A percentile compares a stretch with the other conserved stretches of the same genome.
phyloP scores from a whole-genome alignment of 1,284 basidiomycete species.

The Coniferiporia sulphurascens region DNA sequence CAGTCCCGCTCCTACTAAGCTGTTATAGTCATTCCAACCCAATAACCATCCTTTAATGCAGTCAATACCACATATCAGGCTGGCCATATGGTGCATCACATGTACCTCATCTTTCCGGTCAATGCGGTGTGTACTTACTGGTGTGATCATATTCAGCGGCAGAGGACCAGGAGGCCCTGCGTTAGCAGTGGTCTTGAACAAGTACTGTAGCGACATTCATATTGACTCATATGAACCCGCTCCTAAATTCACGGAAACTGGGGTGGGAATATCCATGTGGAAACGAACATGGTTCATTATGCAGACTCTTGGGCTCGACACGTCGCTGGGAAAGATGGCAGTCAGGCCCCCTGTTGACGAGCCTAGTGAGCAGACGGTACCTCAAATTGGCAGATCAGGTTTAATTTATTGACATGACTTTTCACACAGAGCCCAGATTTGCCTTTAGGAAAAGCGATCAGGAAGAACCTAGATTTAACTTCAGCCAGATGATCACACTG shows the following conservation, averaged over 20 bases:
- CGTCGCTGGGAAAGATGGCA: constrained; percentile 27
- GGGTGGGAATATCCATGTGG: constrained; percentile 36
- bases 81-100: constrained; percentile 11
- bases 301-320: constrained; percentile 31
- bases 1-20: no score
- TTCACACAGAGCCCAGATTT: constrained; percentile 4
- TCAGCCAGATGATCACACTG: constrained; percentile 27
- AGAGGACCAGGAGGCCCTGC: constrained; percentile 36
- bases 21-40: no score
- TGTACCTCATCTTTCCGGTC: background rate
- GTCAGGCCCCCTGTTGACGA: constrained; percentile 19
- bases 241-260: constrained; percentile 32
- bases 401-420: background rate
- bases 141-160: constrained; percentile 25
- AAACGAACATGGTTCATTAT: constrained; percentile 35
- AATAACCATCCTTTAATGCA: background rate
- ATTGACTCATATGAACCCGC: constrained; percentile 34
- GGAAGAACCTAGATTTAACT: constrained; percentile 24
- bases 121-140: background rate
- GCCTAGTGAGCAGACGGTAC: constrained; percentile 11
- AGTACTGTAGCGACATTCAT: constrained; percentile 25
- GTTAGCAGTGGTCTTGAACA: constrained; percentile 32
- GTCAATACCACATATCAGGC: constrained; percentile 6
- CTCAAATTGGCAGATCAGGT: constrained; percentile 20
- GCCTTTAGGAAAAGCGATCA: constrained; percentile 28